These are phyloP conservation scores for Globisporangium okanoganense DNA, from an alignment of 352 stramenopile genomes.

Conservation along the genomic window DNA sequence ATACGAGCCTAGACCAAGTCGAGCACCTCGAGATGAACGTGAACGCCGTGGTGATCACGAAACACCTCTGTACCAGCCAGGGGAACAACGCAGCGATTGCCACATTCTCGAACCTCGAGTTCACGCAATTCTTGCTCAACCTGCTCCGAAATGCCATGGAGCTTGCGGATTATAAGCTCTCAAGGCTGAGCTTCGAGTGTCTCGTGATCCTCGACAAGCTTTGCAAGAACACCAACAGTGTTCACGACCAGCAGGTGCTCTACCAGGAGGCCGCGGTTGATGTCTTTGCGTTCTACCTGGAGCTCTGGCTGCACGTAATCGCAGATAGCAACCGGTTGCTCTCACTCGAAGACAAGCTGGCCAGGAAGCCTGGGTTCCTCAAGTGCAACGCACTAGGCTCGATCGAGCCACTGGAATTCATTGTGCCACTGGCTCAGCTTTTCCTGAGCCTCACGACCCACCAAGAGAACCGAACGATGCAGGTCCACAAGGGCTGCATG, in stretches of 20 bases:
- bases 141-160: constrained; percentile 27
- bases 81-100: constrained; percentile 29
- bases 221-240: constrained; percentile 7
- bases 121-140: constrained; percentile 31
- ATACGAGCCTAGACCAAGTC: not conserved
- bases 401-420: constrained; percentile 13
- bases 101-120: constrained; percentile 37
- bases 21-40: constrained; percentile 19
- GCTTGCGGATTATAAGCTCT: not conserved
- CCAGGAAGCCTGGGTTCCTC: not conserved
- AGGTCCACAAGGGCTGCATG: constrained; percentile 14
- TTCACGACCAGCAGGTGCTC: constrained; percentile 40
- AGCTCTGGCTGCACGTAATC: constrained; percentile 23
- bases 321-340: not conserved
- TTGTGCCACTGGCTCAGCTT: constrained; percentile 10
- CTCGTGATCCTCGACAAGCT: constrained; percentile 41
- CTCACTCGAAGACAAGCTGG: not conserved
- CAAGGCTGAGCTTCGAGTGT: constrained; percentile 26
- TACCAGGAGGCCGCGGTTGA: constrained; percentile 37
- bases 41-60: constrained; percentile 16
- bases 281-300: constrained; percentile 34
- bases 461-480: constrained; percentile 19
- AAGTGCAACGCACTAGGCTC: constrained; percentile 3
- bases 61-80: constrained; percentile 29
- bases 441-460: constrained; percentile 11